Percentiles rank a stretch among this genome's conserved stretches.
Evolutionary conservation across 2,329 filamentous ascomycete genomes (phyloP).

Genomic region (Metarhizium humberi): DNA sequence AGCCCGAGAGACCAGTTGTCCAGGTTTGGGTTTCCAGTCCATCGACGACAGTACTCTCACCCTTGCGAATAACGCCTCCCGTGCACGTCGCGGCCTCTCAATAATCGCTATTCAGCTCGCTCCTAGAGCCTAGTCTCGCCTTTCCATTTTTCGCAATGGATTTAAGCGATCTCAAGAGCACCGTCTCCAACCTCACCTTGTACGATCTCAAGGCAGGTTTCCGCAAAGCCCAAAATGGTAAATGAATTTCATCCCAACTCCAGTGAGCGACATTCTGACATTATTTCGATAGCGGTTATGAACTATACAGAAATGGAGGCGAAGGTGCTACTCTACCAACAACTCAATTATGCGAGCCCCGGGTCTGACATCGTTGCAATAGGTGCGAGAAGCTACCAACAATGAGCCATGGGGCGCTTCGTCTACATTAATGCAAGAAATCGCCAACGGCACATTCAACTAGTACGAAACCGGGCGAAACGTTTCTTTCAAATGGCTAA

Average conservation of each 20-base stretch:
- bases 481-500: slow-evolving; percentile 11
- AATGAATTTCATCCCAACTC: slow-evolving; percentile 6
- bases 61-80: not conserved
- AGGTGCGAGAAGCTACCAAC: slow-evolving; percentile 97
- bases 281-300: slow-evolving; percentile 68
- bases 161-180: slow-evolving; percentile 73
- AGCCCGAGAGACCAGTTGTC: slow-evolving; percentile 1
- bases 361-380: slow-evolving; percentile 7
- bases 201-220: slow-evolving; percentile 95
- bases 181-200: slow-evolving; percentile 83
- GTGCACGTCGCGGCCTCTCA: not conserved
- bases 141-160: slow-evolving; percentile 55
- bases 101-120: not conserved
- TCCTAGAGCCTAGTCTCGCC: not conserved
- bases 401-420: slow-evolving; percentile 95
- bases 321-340: slow-evolving; percentile 34
- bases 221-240: slow-evolving; percentile 95
- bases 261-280: slow-evolving; percentile 5
- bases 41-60: not conserved
- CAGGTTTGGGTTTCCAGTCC: not conserved
- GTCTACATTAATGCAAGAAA: slow-evolving; percentile 88
- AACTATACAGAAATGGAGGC: slow-evolving; percentile 94
- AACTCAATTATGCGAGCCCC: slow-evolving; percentile 2
- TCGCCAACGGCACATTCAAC: slow-evolving; percentile 94
- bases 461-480: slow-evolving; percentile 56